A percentile compares a stretch with the other conserved stretches of the same genome.
These are phyloP conservation scores for Cyamopsis tetragonoloba DNA, from an alignment of 306 rosid species.

Conservation along the genomic window DNA sequence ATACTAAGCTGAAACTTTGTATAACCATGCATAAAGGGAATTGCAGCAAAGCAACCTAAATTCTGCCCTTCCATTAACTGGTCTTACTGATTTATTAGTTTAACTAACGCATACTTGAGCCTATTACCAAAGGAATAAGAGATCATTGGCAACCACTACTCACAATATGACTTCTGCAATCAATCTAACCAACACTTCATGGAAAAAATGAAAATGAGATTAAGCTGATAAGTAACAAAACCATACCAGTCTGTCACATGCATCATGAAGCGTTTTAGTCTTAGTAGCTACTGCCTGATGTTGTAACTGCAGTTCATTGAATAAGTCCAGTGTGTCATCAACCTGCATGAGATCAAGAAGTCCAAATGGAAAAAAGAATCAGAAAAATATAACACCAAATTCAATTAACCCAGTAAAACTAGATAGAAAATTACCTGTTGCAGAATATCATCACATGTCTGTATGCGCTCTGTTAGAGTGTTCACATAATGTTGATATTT, in stretches of 20 bases:
- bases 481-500: constrained; percentile 87
- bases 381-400: constrained; percentile 1
- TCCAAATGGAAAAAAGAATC: constrained; percentile 11
- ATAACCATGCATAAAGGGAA: background rate
- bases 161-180: background rate
- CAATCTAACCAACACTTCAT: background rate
- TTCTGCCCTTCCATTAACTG: background rate
- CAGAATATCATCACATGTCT: constrained; percentile 87
- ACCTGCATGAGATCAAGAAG: constrained; percentile 53
- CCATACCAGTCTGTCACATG: constrained; percentile 83
- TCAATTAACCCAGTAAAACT: background rate
- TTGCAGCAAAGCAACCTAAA: constrained; percentile 1
- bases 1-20: background rate
- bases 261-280: constrained; percentile 98
- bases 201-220: background rate
- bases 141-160: background rate
- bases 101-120: background rate
- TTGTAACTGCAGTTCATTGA: constrained; percentile 81
- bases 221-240: constrained; percentile 21
- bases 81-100: constrained; percentile 10
- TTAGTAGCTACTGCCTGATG: constrained; percentile 96
- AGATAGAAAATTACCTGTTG: constrained; percentile 53
- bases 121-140: background rate
- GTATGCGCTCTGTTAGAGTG: constrained; percentile 81
- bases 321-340: constrained; percentile 76